Evolutionary conservation across 805 yeast species (phyloP).

Genomic region (Tetrapisispora pingtungensis): DNA sequence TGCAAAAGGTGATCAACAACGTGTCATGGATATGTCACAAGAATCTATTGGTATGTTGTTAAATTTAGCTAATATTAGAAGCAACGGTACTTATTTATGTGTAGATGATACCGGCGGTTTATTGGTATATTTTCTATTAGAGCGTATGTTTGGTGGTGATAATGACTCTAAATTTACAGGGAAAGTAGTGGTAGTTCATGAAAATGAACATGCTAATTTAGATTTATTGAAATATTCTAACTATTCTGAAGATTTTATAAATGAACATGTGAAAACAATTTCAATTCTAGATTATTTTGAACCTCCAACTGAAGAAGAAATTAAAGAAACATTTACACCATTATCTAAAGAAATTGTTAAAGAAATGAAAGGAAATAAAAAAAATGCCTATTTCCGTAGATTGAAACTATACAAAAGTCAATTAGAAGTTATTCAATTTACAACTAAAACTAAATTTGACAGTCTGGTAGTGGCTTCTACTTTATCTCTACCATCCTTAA

Average conservation of each 20-base stretch:
- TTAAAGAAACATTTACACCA: conserved; percentile 33
- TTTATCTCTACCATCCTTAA: conserved; percentile 53
- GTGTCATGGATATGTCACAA: conserved; percentile 70
- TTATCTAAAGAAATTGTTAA: conserved; percentile 42
- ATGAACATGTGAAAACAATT: conserved; percentile 53
- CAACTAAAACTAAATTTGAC: conserved; percentile 52
- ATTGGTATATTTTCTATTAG: conserved; percentile 75
- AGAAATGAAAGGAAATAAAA: conserved; percentile 48
- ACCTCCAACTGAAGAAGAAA: conserved; percentile 46
- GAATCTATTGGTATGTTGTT: conserved; percentile 74
- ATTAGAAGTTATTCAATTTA: conserved; percentile 39
- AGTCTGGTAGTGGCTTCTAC: conserved; percentile 68
- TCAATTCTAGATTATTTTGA: conserved; percentile 73
- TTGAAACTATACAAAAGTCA: conserved; percentile 36
- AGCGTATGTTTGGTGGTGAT: conserved; percentile 60
- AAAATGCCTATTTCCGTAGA: conserved; percentile 59
- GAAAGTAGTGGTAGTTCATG: conserved; percentile 66
- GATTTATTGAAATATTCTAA: conserved; percentile 61
- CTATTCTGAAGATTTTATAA: conserved; percentile 42
- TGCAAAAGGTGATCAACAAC: conserved; percentile 62
- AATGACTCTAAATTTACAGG: conserved; percentile 33
- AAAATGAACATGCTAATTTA: conserved; percentile 84
- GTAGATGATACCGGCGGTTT: conserved; percentile 94
- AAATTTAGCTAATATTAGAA: conserved; percentile 70
- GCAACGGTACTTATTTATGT: conserved; percentile 82